Percentiles rank a stretch among this genome's conserved stretches.
Evolutionary conservation across 169 alveolate genomes (phyloP).

Genomic region (Plasmodium gonderi): DNA sequence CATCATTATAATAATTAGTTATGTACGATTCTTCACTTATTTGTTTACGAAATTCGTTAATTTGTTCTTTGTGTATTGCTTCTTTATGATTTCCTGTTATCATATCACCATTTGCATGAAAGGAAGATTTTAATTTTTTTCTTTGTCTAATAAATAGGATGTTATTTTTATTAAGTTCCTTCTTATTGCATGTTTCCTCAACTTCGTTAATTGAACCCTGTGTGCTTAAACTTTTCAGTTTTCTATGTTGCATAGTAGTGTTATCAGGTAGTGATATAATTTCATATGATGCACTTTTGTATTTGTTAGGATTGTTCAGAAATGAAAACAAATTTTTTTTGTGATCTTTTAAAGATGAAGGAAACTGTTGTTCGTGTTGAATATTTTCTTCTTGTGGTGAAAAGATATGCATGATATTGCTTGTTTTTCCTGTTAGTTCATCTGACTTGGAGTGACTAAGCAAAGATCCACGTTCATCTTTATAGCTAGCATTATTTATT

Average conservation of each 20-base stretch:
- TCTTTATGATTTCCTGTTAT: conserved; percentile 61
- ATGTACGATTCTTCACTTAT: conserved; percentile 35
- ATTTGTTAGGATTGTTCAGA: background rate
- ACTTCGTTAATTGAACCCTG: background rate
- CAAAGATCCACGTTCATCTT: background rate
- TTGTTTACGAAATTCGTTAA: conserved; percentile 56
- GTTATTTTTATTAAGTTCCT: conserved; percentile 1
- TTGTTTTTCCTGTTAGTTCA: background rate
- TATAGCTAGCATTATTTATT: background rate
- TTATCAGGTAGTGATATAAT: conserved; percentile 7
- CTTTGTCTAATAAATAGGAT: conserved; percentile 47
- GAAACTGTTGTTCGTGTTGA: background rate
- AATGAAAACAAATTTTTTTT: conserved; percentile 7
- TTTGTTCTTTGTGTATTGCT: conserved; percentile 73
- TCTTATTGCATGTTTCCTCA: background rate
- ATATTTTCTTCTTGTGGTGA: background rate
- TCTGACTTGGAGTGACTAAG: background rate
- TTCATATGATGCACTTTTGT: conserved; percentile 23
- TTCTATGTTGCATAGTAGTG: background rate
- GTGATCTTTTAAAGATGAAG: background rate
- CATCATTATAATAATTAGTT: conserved; percentile 17
- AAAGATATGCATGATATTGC: background rate
- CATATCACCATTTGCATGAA: conserved; percentile 71
- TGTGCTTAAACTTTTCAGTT: background rate
- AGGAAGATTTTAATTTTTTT: conserved; percentile 66